Percentiles rank a stretch among this genome's conserved stretches.
Conservation (phyloP, 139 green algal species). For the Volvox africanus region DNA sequence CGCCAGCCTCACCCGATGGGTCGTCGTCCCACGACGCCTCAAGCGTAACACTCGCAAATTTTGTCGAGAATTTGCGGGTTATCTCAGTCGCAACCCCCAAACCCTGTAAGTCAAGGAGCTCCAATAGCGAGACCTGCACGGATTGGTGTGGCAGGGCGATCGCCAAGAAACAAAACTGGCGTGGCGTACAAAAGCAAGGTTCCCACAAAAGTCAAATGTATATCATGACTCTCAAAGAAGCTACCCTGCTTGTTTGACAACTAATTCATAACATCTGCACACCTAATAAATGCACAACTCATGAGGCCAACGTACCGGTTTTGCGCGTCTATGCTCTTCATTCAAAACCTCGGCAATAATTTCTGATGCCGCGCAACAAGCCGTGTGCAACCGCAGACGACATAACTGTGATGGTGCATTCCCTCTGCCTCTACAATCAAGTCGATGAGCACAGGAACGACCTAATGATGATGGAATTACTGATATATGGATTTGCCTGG, state of each 20-base stretch:
- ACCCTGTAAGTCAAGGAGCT: constrained; percentile 24
- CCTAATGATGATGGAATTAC: too few species aligned
- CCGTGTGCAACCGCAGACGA: too few species aligned
- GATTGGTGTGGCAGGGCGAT: not conserved
- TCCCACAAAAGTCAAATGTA: too few species aligned
- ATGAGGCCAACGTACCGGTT: not conserved
- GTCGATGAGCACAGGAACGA: too few species aligned
- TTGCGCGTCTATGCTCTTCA: not conserved
- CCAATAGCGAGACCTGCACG: constrained; percentile 12
- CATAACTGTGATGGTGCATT: too few species aligned
- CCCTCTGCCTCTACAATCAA: too few species aligned
- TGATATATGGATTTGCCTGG: not conserved
- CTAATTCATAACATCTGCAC: too few species aligned
- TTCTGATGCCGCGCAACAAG: not conserved
- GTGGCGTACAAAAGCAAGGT: not conserved
- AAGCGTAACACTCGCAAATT: constrained; percentile 17
- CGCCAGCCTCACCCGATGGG: not conserved
- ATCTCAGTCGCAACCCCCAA: constrained; percentile 4
- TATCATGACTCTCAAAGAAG: too few species aligned
- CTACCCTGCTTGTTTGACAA: too few species aligned
- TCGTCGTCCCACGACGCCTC: constrained; percentile 38
- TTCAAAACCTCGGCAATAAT: constrained; percentile 26
- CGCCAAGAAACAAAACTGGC: not conserved
- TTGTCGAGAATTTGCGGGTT: constrained; percentile 14
- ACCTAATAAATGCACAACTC: too few species aligned